Percentiles rank a stretch among this genome's conserved stretches.
Conservation (phyloP, 2,329 filamentous ascomycete species). For the Fusarium napiforme region DNA sequence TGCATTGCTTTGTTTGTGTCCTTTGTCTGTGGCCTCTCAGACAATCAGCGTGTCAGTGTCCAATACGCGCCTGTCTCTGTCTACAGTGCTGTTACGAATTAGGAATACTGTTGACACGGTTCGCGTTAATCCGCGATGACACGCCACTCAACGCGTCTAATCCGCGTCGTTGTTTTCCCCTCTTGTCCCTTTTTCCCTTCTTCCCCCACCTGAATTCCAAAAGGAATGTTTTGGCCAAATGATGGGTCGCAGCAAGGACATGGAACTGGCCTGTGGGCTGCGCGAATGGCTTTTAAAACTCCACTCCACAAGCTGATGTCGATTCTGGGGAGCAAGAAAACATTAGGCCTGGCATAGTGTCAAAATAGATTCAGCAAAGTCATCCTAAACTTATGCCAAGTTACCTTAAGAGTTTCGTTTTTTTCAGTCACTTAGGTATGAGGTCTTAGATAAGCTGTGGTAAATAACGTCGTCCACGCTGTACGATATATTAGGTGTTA, state of each 20-base stretch:
- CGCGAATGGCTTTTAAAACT: background rate
- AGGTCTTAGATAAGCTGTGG: background rate
- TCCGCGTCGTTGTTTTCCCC: slow-evolving; percentile 29
- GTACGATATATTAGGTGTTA: background rate
- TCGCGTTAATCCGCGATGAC: slow-evolving; percentile 22
- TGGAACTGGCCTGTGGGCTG: slow-evolving; percentile 19
- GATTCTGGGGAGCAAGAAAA: background rate
- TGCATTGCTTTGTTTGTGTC: slow-evolving; percentile 28
- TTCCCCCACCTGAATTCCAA: slow-evolving; percentile 31
- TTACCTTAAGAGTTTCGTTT: background rate
- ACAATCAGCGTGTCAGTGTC: slow-evolving; percentile 23
- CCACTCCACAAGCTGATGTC: background rate
- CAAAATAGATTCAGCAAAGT: background rate
- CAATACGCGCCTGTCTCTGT: background rate
- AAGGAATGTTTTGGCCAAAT: slow-evolving; percentile 20
- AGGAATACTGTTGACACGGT: slow-evolving; percentile 1
- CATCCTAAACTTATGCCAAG: background rate
- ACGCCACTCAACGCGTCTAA: slow-evolving; percentile 43
- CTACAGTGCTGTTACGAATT: slow-evolving; percentile 3
- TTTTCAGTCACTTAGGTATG: background rate
- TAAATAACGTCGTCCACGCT: slow-evolving; percentile 19
- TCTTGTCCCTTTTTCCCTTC: slow-evolving; percentile 25
- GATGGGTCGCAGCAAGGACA: slow-evolving; percentile 28
- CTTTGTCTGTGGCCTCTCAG: slow-evolving; percentile 1
- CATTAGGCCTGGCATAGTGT: background rate